Base-by-base conservation (phyloP, 306 rosid genomes). In the Lathyrus tuberosus region DNA sequence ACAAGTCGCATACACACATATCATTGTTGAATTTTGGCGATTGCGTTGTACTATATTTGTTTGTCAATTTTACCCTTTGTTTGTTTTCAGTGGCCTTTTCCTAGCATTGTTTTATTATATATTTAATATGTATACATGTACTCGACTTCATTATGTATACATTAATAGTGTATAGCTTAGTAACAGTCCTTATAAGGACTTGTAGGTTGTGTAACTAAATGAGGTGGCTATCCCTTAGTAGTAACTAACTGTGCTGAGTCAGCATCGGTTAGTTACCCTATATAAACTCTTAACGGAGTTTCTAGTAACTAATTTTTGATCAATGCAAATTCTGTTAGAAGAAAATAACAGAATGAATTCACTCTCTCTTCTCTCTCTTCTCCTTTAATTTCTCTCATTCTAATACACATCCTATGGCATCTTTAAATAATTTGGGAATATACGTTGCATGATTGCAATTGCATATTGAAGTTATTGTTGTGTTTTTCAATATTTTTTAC, bases 381-480 rank as follows among this genome's bases (percentile, higher is more conserved):
- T 26, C 30, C 30, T 26, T 26, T 3, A 26, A 26, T 26, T 3
- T 26, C 30, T 26, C 30, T 26, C 30, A 26, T 26, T 26, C 30
- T 26, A 26, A 26, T 26, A 26, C 3, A 66, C 48, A 71, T 80
- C 69, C 51, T 44, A n/a, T 11, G 16, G 70, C 18, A 22, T 60
- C 80, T 70, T 56, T 56, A 54, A 54, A 48, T 17, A 15, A 41
- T 40, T 58, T 57, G 56, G 68, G 40, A 37, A 20, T 43, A 31
- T 44, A 70, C 18, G 7, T 15, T 4, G 51, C 18, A 26, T 41
- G 40, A 26, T 26, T 1, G 26, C 26, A 24, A 47, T 42, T 33
- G 26, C 57, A 76, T 40, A 60, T 48, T 51, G 64, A 14, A 42
- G 37, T 20, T 58, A 15, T 9, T 56, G 17, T 75, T 66, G 4